Evolutionary conservation across 352 stramenopile genomes (phyloP).

Genomic region (Phytophthora crassamura): DNA sequence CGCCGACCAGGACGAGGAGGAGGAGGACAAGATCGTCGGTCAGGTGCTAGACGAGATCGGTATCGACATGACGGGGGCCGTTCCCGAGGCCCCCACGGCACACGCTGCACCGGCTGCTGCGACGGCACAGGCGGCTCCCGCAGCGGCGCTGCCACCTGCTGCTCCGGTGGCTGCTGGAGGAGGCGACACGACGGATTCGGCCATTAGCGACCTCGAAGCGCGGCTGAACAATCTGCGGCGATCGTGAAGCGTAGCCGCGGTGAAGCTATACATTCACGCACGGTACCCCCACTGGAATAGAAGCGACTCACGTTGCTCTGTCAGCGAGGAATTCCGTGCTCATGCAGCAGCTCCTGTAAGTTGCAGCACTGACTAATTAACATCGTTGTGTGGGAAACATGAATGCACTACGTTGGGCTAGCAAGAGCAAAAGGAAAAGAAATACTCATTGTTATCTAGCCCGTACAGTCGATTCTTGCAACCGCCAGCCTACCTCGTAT

Average conservation of each 20-base stretch:
- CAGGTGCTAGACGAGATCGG: conserved; percentile 98
- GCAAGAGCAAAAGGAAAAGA: neutral
- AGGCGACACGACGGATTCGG: conserved; percentile 61
- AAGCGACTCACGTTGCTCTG: too few relatives aligned
- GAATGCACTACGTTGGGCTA: too few relatives aligned
- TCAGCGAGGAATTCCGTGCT: too few relatives aligned
- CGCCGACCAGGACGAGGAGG: conserved; percentile 94
- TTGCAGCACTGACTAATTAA: too few relatives aligned
- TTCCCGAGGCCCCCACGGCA: conserved; percentile 89
- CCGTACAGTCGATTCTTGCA: neutral
- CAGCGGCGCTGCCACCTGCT: conserved; percentile 43
- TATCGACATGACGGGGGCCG: conserved; percentile 92
- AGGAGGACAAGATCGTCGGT: conserved; percentile 96
- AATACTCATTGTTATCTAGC: conserved; percentile 22
- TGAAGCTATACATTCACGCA: neutral
- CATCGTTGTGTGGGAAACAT: too few relatives aligned
- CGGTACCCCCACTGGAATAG: neutral
- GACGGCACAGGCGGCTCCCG: conserved; percentile 55
- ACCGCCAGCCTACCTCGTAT: neutral
- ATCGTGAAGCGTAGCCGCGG: conserved; percentile 46
- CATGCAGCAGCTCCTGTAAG: too few relatives aligned
- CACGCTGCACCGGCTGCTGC: conserved; percentile 49
- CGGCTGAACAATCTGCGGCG: conserved; percentile 96
- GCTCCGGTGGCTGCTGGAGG: conserved; percentile 64
- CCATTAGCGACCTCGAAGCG: conserved; percentile 96